Evolutionary conservation across 2,329 filamentous ascomycete genomes (phyloP).

Genomic region (Tetracladium maxilliforme): DNA sequence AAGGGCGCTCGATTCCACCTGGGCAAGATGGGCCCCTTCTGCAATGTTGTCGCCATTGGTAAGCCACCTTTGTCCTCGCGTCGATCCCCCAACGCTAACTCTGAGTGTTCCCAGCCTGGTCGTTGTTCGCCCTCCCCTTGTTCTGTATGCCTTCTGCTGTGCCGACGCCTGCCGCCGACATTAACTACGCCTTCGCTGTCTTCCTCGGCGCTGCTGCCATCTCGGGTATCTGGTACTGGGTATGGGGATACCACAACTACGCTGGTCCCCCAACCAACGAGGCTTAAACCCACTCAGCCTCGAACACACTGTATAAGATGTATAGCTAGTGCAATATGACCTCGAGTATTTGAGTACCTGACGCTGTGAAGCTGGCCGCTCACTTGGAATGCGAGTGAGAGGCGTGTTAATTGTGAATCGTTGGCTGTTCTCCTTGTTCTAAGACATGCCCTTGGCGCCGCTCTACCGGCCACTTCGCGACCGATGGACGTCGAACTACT

Average conservation of each 20-base stretch:
- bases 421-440: no score
- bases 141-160: slow-evolving; percentile 58
- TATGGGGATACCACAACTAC: slow-evolving; percentile 58
- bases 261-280: slow-evolving; percentile 35
- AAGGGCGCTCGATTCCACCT: slow-evolving; percentile 42
- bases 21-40: slow-evolving; percentile 41
- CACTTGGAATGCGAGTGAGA: no score
- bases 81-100: slow-evolving; percentile 11
- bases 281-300: no score
- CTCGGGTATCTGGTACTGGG: slow-evolving; percentile 51
- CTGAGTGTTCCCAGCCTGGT: slow-evolving; percentile 38
- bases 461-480: no score
- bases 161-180: slow-evolving; percentile 40
- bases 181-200: slow-evolving; percentile 68
- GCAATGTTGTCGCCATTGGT: slow-evolving; percentile 52
- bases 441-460: no score
- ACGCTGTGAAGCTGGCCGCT: no score
- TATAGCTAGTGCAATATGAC: no score
- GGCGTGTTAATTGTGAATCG: no score
- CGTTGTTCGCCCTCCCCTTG: slow-evolving; percentile 50
- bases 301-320: no score
- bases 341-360: no score
- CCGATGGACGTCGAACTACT: no score
- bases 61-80: slow-evolving; percentile 16
- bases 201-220: slow-evolving; percentile 50